Evolutionary conservation across 2,329 filamentous ascomycete species (phyloP).

Genomic region (Aspergillus intermedius): DNA sequence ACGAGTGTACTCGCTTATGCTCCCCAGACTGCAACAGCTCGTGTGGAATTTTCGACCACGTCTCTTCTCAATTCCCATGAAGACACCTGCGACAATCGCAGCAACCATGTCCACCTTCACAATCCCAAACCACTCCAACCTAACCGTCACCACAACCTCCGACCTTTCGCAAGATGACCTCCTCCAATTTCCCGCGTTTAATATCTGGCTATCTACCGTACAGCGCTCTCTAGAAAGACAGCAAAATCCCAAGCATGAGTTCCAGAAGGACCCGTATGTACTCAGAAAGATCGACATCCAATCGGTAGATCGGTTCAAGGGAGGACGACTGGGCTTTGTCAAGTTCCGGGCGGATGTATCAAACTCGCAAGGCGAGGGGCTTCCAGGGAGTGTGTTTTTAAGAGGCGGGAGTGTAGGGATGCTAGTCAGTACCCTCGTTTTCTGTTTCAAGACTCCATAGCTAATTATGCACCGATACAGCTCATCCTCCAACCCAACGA

Average conservation of each 20-base stretch:
- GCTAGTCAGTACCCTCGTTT: slow-evolving; percentile 36
- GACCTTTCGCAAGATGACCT: slow-evolving; percentile 42
- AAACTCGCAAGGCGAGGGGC: slow-evolving; percentile 44
- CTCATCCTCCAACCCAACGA: slow-evolving; percentile 51
- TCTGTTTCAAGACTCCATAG: neutral
- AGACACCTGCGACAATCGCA: neutral
- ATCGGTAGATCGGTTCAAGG: slow-evolving; percentile 48
- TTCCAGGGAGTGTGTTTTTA: slow-evolving; percentile 53
- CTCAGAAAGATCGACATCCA: slow-evolving; percentile 50
- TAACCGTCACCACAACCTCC: slow-evolving; percentile 38
- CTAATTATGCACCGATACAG: slow-evolving; percentile 21
- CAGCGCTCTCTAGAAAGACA: slow-evolving; percentile 45
- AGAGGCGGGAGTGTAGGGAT: slow-evolving; percentile 54
- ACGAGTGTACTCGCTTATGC: slow-evolving; percentile 1
- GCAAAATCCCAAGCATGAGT: slow-evolving; percentile 41
- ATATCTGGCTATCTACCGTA: slow-evolving; percentile 48
- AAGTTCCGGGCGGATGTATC: slow-evolving; percentile 51
- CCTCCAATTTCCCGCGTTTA: slow-evolving; percentile 48
- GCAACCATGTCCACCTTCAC: slow-evolving; percentile 38
- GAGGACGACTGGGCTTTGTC: slow-evolving; percentile 48
- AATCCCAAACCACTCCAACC: slow-evolving; percentile 26
- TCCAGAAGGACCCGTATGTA: slow-evolving; percentile 46
- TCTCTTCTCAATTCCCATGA: neutral
- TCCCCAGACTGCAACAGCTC: slow-evolving; percentile 8
- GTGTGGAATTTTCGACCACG: slow-evolving; percentile 5